A percentile compares a stretch with the other conserved stretches of the same genome.
phyloP scores from a whole-genome alignment of 1,284 basidiomycete species.

The Ustilago crameri region DNA sequence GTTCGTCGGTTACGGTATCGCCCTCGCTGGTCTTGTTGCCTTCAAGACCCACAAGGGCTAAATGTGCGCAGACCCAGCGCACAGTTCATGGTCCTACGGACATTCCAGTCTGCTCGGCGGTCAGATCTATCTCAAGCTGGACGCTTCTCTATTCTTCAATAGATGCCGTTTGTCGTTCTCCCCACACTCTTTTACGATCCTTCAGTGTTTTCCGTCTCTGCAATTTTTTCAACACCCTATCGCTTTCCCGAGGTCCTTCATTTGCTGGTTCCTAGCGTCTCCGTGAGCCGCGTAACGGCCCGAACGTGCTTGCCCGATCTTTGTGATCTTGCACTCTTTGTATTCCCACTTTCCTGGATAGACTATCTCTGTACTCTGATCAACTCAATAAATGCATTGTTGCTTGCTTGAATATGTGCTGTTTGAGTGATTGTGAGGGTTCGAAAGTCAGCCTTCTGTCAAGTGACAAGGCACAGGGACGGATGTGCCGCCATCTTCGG shows the following conservation, averaged over 20 bases:
- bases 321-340: constrained; percentile 9
- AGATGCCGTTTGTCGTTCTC: background rate
- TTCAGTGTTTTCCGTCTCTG: background rate
- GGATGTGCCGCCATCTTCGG: too few relatives aligned
- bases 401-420: too few relatives aligned
- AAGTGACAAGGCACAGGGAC: too few relatives aligned
- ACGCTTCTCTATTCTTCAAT: constrained; percentile 11
- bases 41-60: constrained; percentile 82
- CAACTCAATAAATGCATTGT: too few relatives aligned
- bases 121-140: constrained; percentile 5
- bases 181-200: constrained; percentile 19
- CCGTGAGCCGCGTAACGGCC: too few relatives aligned
- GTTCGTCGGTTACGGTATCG: constrained; percentile 86
- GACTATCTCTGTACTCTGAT: constrained; percentile 15
- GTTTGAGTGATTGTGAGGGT: too few relatives aligned
- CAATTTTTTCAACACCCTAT: background rate
- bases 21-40: constrained; percentile 80
- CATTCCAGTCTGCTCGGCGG: background rate
- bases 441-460: too few relatives aligned
- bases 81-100: background rate
- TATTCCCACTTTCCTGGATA: constrained; percentile 24
- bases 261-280: background rate
- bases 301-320: too few relatives aligned
- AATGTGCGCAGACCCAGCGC: background rate
- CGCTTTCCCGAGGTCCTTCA: background rate